Percentiles rank a stretch among this genome's conserved stretches.
phyloP scores from a whole-genome alignment of 2,329 filamentous ascomycete species.

The Sporothrix euskadiensis region DNA sequence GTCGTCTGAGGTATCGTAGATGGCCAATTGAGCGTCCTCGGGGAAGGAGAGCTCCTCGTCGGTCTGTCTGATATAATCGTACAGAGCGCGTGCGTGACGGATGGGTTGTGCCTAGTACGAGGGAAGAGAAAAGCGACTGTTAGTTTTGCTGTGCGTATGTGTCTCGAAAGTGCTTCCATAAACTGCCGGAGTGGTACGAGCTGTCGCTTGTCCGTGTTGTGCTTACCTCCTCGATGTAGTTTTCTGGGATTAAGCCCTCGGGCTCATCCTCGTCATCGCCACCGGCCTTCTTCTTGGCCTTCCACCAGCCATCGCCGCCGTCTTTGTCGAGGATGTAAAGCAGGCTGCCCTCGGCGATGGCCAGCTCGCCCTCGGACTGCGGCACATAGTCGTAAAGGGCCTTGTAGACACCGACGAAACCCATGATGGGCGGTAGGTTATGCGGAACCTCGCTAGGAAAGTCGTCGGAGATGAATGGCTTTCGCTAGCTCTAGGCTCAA shows the following conservation, averaged over 20 bases:
- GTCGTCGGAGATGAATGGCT: constrained; percentile 4
- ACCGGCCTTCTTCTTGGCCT: constrained; percentile 84
- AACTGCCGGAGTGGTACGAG: background rate
- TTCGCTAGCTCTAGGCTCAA: constrained; percentile 6
- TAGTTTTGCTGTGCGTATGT: background rate
- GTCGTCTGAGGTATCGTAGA: constrained; percentile 88
- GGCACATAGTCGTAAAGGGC: constrained; percentile 36
- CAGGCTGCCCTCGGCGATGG: constrained; percentile 34
- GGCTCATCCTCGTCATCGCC: constrained; percentile 87
- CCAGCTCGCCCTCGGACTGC: constrained; percentile 35
- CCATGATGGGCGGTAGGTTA: constrained; percentile 29
- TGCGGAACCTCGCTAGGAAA: background rate
- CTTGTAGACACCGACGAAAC: constrained; percentile 35
- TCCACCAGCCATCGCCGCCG: constrained; percentile 84
- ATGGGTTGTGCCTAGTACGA: constrained; percentile 55
- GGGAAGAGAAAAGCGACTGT: constrained; percentile 19
- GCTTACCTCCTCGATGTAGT: constrained; percentile 90
- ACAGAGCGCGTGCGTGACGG: constrained; percentile 80
- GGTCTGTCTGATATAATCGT: constrained; percentile 94
- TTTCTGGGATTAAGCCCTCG: constrained; percentile 85
- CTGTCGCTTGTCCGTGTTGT: constrained; percentile 34
- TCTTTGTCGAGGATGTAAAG: constrained; percentile 56
- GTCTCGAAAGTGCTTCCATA: background rate
- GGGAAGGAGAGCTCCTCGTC: constrained; percentile 96
- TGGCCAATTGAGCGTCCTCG: constrained; percentile 78